Conservation (phyloP, 352 stramenopile genomes). For the Phytophthora pseudosyringae region DNA sequence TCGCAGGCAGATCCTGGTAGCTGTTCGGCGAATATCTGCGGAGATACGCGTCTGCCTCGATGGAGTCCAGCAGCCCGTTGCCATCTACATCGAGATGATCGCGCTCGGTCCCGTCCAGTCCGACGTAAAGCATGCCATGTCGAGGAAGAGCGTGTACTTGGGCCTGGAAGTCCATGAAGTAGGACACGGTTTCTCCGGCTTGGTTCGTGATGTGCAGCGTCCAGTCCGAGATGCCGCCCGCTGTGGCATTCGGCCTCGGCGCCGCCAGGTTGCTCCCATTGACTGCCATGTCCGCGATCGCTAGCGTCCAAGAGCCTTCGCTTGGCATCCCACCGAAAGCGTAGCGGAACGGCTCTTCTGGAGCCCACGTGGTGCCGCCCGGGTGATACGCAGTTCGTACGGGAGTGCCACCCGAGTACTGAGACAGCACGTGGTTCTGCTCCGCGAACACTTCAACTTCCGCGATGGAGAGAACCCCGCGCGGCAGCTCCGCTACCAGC, state of each 20-base stretch:
- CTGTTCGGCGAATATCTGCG: constrained; percentile 51
- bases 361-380: constrained; percentile 56
- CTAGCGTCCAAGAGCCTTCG: constrained; percentile 67
- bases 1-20: constrained; percentile 49
- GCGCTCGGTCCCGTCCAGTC: constrained; percentile 56
- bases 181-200: constrained; percentile 52
- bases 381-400: constrained; percentile 57
- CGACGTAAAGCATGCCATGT: constrained; percentile 70
- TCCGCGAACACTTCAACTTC: constrained; percentile 81
- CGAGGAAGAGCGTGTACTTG: constrained; percentile 69
- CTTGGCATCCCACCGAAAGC: constrained; percentile 54
- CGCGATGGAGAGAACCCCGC: constrained; percentile 60
- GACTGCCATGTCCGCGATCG: constrained; percentile 48
- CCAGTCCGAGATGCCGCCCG: constrained; percentile 79
- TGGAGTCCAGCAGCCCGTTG: constrained; percentile 61
- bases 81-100: constrained; percentile 71
- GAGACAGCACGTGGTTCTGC: constrained; percentile 57
- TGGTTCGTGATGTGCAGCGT: constrained; percentile 68
- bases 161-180: constrained; percentile 76
- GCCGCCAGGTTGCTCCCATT: constrained; percentile 16
- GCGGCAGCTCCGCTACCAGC: constrained; percentile 52
- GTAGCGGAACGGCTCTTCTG: constrained; percentile 65
- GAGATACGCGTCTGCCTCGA: constrained; percentile 63
- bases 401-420: constrained; percentile 63
- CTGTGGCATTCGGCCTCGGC: constrained; percentile 29